Evolutionary conservation across 306 rosid species (phyloP), one percentile per base, ranked within the genome.

Genomic region (Medicago ruthenica): DNA sequence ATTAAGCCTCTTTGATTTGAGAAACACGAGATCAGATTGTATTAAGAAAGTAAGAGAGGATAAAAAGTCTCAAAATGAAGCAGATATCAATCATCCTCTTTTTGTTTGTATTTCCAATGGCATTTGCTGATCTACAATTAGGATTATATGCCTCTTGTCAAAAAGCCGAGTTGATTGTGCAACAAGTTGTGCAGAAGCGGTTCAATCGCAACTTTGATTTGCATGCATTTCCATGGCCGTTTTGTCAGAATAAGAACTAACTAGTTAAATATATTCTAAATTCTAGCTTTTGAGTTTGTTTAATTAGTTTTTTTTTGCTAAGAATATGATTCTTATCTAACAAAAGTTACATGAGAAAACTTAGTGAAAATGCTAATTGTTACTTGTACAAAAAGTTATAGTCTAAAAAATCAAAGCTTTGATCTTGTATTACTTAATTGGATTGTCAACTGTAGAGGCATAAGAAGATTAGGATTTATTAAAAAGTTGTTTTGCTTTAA

Each of bases 201-300:
- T 88, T 88, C 74, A 37, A 59, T 7, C 63, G 87, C 88, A 9
- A 83, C 79, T 55, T 75, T 90, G 77, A 83, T 83, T 64, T 86
- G 86, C 48, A 21, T 88, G 92, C 92, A 90, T 67, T 90, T 88
- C 17, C 96, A 86, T 7, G 90, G 86, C 57, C 86, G 92, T 71
- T 88, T 81, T 68, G 89, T 87, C 16, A 69, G 71, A 9, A 87
- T 89, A 84, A 75, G 85, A 70, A 3, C 48, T n/a, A 45, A 0
- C 41, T 67, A 16, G 15, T 64, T 64, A 11, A 48, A 5, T 15
- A 61, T 6, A 65, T 40, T 40, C 16, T 0, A 40, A 40, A 10
- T 60, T 16, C n/a, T 60, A 27, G 5, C 24, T 20, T 22, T 16
- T 27, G 31, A 27, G 4, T 27, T 27, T 27, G 31, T 27, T 3